Percentiles rank a stretch among this genome's conserved stretches.
Conservation (phyloP, 2,329 filamentous ascomycete genomes). For the Hirsutella thompsonii region DNA sequence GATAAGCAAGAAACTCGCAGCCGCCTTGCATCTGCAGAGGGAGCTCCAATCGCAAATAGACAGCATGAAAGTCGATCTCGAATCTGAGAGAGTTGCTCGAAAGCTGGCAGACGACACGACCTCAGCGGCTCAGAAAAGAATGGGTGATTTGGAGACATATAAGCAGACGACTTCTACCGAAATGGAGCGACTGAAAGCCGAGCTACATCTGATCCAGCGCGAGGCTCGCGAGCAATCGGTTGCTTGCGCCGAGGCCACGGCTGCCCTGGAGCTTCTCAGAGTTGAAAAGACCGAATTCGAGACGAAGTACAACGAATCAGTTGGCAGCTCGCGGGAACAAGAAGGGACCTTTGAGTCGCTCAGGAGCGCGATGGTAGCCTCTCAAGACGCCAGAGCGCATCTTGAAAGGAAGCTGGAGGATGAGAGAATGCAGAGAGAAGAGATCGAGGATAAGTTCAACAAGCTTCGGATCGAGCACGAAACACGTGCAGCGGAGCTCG, state of each 20-base stretch:
- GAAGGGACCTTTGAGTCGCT: slow-evolving; percentile 60
- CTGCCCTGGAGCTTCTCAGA: slow-evolving; percentile 60
- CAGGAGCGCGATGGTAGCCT: slow-evolving; percentile 65
- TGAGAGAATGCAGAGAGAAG: slow-evolving; percentile 64
- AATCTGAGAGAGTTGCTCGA: slow-evolving; percentile 68
- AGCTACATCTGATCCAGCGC: slow-evolving; percentile 69
- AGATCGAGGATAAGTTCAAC: slow-evolving; percentile 61
- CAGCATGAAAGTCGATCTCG: slow-evolving; percentile 53
- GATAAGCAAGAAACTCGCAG: slow-evolving; percentile 70
- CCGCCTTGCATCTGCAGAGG: slow-evolving; percentile 63
- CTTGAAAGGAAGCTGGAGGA: slow-evolving; percentile 75
- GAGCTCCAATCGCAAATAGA: slow-evolving; percentile 73
- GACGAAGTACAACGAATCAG: slow-evolving; percentile 52
- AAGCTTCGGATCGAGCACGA: slow-evolving; percentile 77
- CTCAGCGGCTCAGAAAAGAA: slow-evolving; percentile 68
- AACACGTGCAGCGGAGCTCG: slow-evolving; percentile 63
- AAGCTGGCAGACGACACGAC: slow-evolving; percentile 82
- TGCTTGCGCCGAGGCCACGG: slow-evolving; percentile 62
- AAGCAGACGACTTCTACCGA: slow-evolving; percentile 76
- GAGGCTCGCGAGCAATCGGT: slow-evolving; percentile 71
- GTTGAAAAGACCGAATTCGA: slow-evolving; percentile 77
- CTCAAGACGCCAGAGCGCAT: slow-evolving; percentile 60
- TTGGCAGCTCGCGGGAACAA: slow-evolving; percentile 57
- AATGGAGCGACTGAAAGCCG: slow-evolving; percentile 71
- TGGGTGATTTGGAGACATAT: slow-evolving; percentile 72